A percentile compares a stretch with the other conserved stretches of the same genome.
Evolutionary conservation across 352 stramenopile genomes (phyloP).

Genomic region (Phytophthora agathidicida): DNA sequence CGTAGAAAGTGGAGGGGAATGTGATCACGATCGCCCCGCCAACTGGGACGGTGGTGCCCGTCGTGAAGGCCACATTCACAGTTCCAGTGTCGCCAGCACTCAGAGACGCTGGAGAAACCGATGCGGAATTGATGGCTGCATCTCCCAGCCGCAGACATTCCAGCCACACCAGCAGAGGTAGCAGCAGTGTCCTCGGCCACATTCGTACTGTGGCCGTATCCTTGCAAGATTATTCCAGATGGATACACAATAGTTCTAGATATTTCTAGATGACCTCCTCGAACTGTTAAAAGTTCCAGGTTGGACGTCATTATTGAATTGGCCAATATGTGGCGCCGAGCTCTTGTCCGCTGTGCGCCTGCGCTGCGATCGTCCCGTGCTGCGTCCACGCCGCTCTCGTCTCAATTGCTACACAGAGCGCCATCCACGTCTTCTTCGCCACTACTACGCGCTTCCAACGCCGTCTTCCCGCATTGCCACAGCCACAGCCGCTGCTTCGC

Average conservation of each 20-base stretch:
- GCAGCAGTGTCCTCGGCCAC: neutral
- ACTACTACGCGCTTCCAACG: neutral
- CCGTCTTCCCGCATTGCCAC: neutral
- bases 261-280: neutral
- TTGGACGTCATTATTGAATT: no score
- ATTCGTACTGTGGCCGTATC: conserved; percentile 8
- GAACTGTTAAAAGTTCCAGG: neutral
- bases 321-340: conserved; percentile 36
- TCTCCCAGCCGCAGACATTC: conserved; percentile 1
- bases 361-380: conserved; percentile 6
- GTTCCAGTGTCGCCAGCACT: conserved; percentile 40
- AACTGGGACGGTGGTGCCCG: conserved; percentile 32
- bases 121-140: conserved; percentile 40
- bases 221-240: conserved; percentile 19
- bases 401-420: neutral
- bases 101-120: conserved; percentile 29
- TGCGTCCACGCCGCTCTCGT: conserved; percentile 6
- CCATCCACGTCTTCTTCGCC: neutral
- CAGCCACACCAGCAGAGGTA: conserved; percentile 15
- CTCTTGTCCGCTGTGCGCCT: conserved; percentile 26
- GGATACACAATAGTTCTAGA: conserved; percentile 4
- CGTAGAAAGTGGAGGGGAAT: conserved; percentile 60
- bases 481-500: conserved; percentile 21
- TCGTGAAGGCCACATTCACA: conserved; percentile 47
- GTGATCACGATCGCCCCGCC: conserved; percentile 53